Percentiles rank a stretch among this genome's conserved stretches.
phyloP scores from a whole-genome alignment of 2,329 filamentous ascomycete species.

The Thermothelomyces thermophilus region DNA sequence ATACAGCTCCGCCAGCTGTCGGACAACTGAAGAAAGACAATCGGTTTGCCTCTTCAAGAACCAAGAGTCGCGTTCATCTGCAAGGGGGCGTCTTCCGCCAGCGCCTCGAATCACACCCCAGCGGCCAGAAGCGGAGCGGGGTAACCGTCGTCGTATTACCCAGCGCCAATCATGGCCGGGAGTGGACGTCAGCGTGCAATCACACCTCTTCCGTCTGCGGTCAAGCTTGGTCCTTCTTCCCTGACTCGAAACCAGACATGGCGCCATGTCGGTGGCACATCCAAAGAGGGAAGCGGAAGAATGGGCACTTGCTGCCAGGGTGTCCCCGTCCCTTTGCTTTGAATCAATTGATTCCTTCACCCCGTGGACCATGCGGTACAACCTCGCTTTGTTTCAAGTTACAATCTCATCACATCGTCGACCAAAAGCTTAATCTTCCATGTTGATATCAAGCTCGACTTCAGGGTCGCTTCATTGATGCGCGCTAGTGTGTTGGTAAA shows the following conservation, averaged over 20 bases:
- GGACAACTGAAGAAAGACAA: conserved; percentile 1
- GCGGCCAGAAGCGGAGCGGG: conserved; percentile 21
- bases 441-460: conserved; percentile 5
- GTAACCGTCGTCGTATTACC: conserved; percentile 23
- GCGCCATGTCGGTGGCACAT: conserved; percentile 8
- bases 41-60: neutral
- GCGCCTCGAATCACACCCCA: conserved; percentile 1
- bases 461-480: neutral
- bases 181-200: conserved; percentile 21
- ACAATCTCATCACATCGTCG: neutral
- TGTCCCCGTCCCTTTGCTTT: neutral
- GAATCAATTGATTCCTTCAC: neutral
- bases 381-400: too few species aligned
- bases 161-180: conserved; percentile 23
- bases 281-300: neutral
- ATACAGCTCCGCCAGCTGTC: conserved; percentile 5
- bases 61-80: conserved; percentile 2
- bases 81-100: conserved; percentile 1
- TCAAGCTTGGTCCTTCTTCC: conserved; percentile 12
- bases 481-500: conserved; percentile 9
- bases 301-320: neutral
- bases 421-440: neutral
- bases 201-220: conserved; percentile 4
- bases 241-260: conserved; percentile 9
- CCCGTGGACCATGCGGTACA: too few species aligned